These are phyloP conservation scores for Pichia sp. DNA, from an alignment of 1,139 yeast species.

Conservation along the genomic window DNA sequence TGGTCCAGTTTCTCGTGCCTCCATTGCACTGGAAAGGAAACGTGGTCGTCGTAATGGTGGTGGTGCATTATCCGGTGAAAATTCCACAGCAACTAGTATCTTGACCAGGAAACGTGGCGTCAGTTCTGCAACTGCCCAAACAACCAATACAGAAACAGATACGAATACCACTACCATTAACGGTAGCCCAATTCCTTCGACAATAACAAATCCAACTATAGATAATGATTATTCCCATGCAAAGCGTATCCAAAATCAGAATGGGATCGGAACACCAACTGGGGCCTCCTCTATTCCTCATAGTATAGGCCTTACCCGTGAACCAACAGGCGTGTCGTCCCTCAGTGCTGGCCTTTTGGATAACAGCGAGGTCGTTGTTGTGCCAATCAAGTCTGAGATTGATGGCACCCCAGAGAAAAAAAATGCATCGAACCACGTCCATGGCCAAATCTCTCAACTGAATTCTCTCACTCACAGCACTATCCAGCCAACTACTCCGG, in stretches of 20 bases:
- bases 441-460: slow-evolving; percentile 6
- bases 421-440: background rate
- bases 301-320: slow-evolving; percentile 6
- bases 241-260: background rate
- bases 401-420: slow-evolving; percentile 5
- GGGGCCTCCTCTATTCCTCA: background rate
- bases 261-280: background rate
- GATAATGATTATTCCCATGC: background rate
- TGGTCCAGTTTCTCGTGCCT: slow-evolving; percentile 49
- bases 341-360: slow-evolving; percentile 13
- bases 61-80: slow-evolving; percentile 13
- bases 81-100: slow-evolving; percentile 15
- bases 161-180: background rate
- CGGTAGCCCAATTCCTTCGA: slow-evolving; percentile 2
- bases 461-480: background rate
- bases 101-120: slow-evolving; percentile 17
- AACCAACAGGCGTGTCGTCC: slow-evolving; percentile 10
- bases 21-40: slow-evolving; percentile 36
- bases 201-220: slow-evolving; percentile 2
- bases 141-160: slow-evolving; percentile 12
- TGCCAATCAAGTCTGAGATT: slow-evolving; percentile 10
- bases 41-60: slow-evolving; percentile 18
- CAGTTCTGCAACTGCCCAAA: slow-evolving; percentile 14
- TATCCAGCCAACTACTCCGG: slow-evolving; percentile 1
- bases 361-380: slow-evolving; percentile 21